A percentile compares a stretch with the other conserved stretches of the same genome.
Conservation (phyloP, 2,329 filamentous ascomycete species). For the Penicillium sp. region DNA sequence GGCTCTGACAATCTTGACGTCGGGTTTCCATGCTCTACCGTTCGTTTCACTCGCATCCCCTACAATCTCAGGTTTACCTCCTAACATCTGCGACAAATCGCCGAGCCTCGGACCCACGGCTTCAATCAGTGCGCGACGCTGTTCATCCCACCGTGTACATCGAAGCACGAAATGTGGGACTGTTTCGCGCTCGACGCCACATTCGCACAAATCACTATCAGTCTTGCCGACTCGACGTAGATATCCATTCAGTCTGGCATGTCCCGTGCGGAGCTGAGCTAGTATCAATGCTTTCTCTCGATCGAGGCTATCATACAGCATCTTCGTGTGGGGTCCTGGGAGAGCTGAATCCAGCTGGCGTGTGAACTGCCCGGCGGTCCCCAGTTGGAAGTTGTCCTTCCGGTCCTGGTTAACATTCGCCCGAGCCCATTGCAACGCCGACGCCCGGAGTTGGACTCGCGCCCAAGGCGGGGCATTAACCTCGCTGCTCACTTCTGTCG, state of each 20-base stretch:
- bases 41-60: background rate
- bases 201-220: background rate
- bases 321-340: slow-evolving; percentile 1
- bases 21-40: background rate
- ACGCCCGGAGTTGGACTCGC: slow-evolving; percentile 1
- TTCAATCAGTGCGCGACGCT: background rate
- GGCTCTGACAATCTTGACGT: slow-evolving; percentile 1
- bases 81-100: background rate
- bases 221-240: background rate
- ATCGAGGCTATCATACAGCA: slow-evolving; percentile 1
- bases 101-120: background rate
- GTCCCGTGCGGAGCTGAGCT: background rate
- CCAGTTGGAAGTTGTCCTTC: background rate
- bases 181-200: background rate
- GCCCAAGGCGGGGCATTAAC: background rate
- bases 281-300: slow-evolving; percentile 3
- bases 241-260: slow-evolving; percentile 1
- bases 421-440: background rate
- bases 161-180: slow-evolving; percentile 1
- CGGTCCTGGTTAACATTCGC: background rate
- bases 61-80: background rate
- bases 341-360: slow-evolving; percentile 2
- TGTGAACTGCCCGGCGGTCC: background rate
- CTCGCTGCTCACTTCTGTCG: too few relatives aligned
- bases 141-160: slow-evolving; percentile 3